Percentiles rank a stretch among this genome's conserved stretches.
phyloP scores from a whole-genome alignment of 2,329 filamentous ascomycete species.

The Stromatinia cepivora region DNA sequence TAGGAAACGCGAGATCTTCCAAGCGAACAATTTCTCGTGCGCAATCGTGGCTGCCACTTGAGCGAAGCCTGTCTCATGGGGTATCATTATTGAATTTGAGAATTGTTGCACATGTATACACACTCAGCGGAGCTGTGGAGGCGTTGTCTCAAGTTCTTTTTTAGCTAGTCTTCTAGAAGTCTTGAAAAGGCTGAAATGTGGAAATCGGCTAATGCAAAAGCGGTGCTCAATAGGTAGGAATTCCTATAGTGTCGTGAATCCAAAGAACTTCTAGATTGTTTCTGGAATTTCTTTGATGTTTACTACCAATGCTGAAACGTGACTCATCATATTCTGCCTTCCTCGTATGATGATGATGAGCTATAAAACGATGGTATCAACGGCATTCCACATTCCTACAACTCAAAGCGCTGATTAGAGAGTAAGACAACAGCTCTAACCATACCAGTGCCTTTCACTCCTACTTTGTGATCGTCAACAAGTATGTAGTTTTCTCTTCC shows the following conservation, averaged over 20 bases:
- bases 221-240: neutral
- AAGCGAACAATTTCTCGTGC: neutral
- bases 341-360: neutral
- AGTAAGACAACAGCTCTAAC: slow-evolving; percentile 26
- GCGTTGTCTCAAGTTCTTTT: neutral
- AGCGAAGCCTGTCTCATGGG: neutral
- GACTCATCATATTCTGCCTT: neutral
- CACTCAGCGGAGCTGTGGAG: neutral
- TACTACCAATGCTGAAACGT: neutral
- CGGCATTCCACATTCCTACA: neutral
- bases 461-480: slow-evolving; percentile 1
- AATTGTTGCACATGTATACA: neutral
- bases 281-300: slow-evolving; percentile 1
- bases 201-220: slow-evolving; percentile 8
- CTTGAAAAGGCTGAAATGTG: neutral
- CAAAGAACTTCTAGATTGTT: slow-evolving; percentile 7
- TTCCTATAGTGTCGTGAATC: neutral
- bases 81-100: neutral
- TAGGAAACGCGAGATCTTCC: neutral
- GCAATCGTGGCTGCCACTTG: neutral
- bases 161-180: neutral
- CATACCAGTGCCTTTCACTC: slow-evolving; percentile 31
- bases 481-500: neutral
- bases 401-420: neutral
- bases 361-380: neutral